Base-by-base conservation (phyloP, 257 asterid genomes). In the Solanum phureja region DNA sequence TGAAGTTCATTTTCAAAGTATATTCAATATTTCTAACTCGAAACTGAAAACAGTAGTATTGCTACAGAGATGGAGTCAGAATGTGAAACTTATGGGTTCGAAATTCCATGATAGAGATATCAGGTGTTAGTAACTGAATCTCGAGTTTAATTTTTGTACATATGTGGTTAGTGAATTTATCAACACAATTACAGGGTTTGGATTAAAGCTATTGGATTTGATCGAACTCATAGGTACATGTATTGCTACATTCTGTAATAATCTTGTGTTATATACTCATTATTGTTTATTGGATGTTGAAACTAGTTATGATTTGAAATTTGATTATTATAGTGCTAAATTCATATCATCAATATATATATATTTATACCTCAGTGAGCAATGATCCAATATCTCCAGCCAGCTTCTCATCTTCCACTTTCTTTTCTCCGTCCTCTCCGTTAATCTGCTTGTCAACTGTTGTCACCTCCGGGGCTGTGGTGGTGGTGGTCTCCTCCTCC, bases 401-500 rank as follows among this genome's bases (percentile, higher is more conserved):
- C 21, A 84, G 85, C 31, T 89, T 81, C 40, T 33, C 88, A 58
- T 29, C 86, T n/a, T 89, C 93, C 14, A 40, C 87, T 90, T 87
- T 89, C 58, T 79, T 76, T 76, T 76, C 37, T 77, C 33, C 60
- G 46, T 76, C 84, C 24, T 76, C 83, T 40, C 35, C 37, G 21
- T 76, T 76, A 7, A 76, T 31, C 83, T 76, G 58, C 83, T 76
- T 38, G 60, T 76, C 83, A 40, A 76, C 34, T 5, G 23, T 33
- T 8, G 60, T 87, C 58, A 82, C 89, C 77, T 74, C 76, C 27
- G 33, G 84, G 74, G 44, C 81, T 33, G 90, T 46, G 60, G 33
- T 76, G 58, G 88, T 27, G 89, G 91, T 71, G 82, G 83, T 81
- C 34, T 91, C 94, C 89, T 94, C 95, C 89, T 87, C 86, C 27